Evolutionary conservation across 2,329 filamentous ascomycete species (phyloP).

Genomic region (Helminthosporium solani): DNA sequence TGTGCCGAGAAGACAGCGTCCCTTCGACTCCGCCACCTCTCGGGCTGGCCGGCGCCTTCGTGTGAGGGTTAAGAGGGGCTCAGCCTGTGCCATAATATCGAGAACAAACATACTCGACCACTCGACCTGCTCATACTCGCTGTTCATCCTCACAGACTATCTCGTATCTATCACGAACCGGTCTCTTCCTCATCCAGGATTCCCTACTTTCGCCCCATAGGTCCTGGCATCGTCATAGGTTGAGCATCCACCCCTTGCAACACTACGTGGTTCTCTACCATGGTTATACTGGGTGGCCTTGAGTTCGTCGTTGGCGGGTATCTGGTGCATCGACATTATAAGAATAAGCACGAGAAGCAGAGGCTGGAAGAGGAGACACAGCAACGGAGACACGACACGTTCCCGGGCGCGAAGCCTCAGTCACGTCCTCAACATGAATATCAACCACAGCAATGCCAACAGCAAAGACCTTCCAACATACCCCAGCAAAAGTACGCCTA

Average conservation of each 20-base stretch:
- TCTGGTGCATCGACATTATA: conserved; percentile 36
- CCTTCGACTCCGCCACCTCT: conserved; percentile 13
- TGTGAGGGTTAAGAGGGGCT: conserved; percentile 10
- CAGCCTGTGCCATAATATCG: conserved; percentile 9
- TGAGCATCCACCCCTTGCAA: neutral
- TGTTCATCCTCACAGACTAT: too few relatives aligned
- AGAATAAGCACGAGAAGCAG: conserved; percentile 38
- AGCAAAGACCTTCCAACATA: conserved; percentile 8
- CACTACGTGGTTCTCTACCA: too few relatives aligned
- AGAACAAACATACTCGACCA: neutral
- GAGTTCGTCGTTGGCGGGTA: conserved; percentile 40
- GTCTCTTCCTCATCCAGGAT: neutral
- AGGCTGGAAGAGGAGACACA: conserved; percentile 27
- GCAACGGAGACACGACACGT: conserved; percentile 28
- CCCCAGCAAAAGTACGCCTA: conserved; percentile 31
- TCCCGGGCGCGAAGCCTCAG: conserved; percentile 26
- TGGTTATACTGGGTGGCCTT: conserved; percentile 42
- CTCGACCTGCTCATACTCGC: too few relatives aligned
- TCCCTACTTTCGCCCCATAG: conserved; percentile 2
- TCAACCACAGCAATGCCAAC: conserved; percentile 15
- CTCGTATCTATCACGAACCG: conserved; percentile 1
- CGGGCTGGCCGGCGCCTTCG: conserved; percentile 5
- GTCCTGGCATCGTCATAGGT: neutral
- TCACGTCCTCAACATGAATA: conserved; percentile 7
- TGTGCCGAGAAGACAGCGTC: neutral